Evolutionary conservation across 2,329 filamentous ascomycete genomes (phyloP).

Genomic region (Grosmannia clavigera): DNA sequence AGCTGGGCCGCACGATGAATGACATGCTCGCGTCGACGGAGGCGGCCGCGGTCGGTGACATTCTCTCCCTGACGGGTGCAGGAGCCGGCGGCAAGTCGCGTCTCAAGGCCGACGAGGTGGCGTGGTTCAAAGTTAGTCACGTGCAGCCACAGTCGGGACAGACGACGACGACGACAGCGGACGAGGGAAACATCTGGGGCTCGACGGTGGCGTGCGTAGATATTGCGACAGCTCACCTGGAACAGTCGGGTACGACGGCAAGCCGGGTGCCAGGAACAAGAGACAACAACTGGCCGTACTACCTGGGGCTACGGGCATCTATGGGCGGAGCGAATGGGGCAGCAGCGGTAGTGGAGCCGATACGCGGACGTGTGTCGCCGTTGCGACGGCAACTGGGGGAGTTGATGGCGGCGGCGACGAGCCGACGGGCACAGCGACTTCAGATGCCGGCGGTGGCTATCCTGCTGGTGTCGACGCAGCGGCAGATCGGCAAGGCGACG

Average conservation of each 20-base stretch:
- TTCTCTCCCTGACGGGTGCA: conserved; percentile 38
- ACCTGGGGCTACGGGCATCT: conserved; percentile 63
- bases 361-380: conserved; percentile 34
- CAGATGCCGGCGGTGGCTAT: conserved; percentile 82
- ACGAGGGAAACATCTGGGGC: conserved; percentile 64
- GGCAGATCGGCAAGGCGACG: conserved; percentile 85
- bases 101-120: conserved; percentile 47
- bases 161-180: conserved; percentile 30
- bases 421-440: conserved; percentile 72
- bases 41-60: conserved; percentile 61
- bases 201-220: conserved; percentile 70
- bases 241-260: conserved; percentile 79
- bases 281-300: conserved; percentile 77
- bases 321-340: conserved; percentile 20
- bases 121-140: conserved; percentile 86
- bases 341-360: conserved; percentile 30
- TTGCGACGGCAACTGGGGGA: conserved; percentile 65
- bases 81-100: neutral
- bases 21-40: conserved; percentile 48
- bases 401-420: conserved; percentile 78
- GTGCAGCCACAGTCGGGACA: conserved; percentile 41
- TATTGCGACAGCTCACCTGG: conserved; percentile 74
- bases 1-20: conserved; percentile 69
- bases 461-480: conserved; percentile 79
- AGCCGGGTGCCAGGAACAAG: conserved; percentile 66